Base-by-base conservation (phyloP, 257 asterid species). In the Ehretia macrophylla region DNA sequence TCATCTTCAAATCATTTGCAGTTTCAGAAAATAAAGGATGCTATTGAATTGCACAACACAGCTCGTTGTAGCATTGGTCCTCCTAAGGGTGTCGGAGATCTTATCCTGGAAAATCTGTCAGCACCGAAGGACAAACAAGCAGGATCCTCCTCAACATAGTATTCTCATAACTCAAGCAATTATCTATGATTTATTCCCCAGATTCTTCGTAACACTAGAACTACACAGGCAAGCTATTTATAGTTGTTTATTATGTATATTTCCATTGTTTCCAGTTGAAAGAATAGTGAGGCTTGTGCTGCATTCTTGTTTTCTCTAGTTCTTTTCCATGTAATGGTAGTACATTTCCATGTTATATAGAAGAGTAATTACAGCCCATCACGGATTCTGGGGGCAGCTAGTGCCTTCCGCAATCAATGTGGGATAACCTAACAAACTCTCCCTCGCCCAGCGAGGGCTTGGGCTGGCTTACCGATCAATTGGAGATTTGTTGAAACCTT, bases 21-120 rank as follows among this genome's bases (percentile, higher is more conserved):
- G 97, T 90, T 90, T 63, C 93, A 85, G 86, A 90, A 83, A 79
- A 83, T 90, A 59, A 87, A 81, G 84, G 95, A 85, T 55, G 88
- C 97, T 14, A 83, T 90, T n/a, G 50, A 62, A 69, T 78, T 75
- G 39, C 97, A 90, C 57, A 90, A 83, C 76, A 83, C 95, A 13
- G 95, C 78, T 32, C 81, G 97, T 5, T 90, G 97, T 81, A 90
- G 96, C 80, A 79, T 86, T n/a, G 95, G 96, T 5, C 93, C 97
- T 9, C 90, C 93, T 46, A 76, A 45, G 77, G 96, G 96, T 39
- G 81, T 90, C 8, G 90, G 93, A 57, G 84, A 87, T 58, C 58
- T 90, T 46, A 72, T 56, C 39, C 81, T 86, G 4, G 94, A 69
- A 74, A 65, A 62, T 61, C 62, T 67, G 66, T 53, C 75, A 8